Evolutionary conservation across 371 early-diverging fungal genomes (phyloP), one percentile per base, ranked within the genome.

Genomic region (Apophysomyces variabilis): DNA sequence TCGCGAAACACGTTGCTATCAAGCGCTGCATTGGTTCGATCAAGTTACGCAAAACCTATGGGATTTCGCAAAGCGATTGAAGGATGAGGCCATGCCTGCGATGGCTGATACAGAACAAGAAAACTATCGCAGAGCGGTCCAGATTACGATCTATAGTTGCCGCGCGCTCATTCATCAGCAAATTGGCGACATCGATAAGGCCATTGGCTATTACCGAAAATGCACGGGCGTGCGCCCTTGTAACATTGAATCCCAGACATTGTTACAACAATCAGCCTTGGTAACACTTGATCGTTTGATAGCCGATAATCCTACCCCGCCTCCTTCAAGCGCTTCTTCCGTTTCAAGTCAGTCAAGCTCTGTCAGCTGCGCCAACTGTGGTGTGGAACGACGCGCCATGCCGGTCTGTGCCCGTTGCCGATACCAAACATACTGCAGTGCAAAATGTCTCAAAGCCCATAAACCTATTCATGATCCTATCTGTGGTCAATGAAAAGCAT

Each of bases 141-240:
- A 79, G 44, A 77, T 76, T 58, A 71, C 75, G 7, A 76, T 81
- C 36, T 78, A 81, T 38, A 64, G 75, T 47, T 78, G 77, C 14
- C 82, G 79, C 18, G 82, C 77, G 3, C 58, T 67, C 7, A 57
- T 81, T 7, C 78, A 66, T 65, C 76, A 76, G 60, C 75, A 75
- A 58, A 67, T 63, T 16, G 64, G 68, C n/a, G 43, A 72, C 7
- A 14, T 70, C 4, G 66, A 61, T 12, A 73, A 71, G 58, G 80
- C 80, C 3, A 63, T 67, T 38, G 18, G 60, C 3, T 75, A 75
- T 45, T 75, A 72, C 26, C 72, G 72, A 8, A 75, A 75, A 60
- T 71, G 75, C 64, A 35, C 69, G n/a, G 62, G 69, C 50, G 72
- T 75, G 38, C 58, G 60, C 44, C 66, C 75, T 16, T 61, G 64